These are phyloP conservation scores for Phtheirospermum japonicum DNA, from an alignment of 257 asterid genomes.

Conservation along the genomic window DNA sequence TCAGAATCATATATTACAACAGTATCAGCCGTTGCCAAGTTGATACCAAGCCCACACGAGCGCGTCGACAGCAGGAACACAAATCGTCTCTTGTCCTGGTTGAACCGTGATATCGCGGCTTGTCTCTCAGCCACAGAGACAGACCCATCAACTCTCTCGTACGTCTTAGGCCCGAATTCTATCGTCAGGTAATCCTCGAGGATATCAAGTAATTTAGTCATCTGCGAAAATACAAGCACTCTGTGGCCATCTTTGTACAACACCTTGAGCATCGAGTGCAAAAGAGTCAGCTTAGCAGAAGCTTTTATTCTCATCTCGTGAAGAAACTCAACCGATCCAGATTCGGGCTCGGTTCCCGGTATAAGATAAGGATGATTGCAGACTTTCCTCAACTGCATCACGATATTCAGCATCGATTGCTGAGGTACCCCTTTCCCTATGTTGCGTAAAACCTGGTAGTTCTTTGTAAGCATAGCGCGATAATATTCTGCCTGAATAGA, in stretches of 20 bases:
- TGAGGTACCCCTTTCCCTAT: conserved; percentile 88
- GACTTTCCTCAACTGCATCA: conserved; percentile 95
- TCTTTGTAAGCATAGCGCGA: conserved; percentile 98
- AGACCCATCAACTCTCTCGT: conserved; percentile 98
- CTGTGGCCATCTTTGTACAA: conserved; percentile 85
- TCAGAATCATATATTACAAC: conserved; percentile 96
- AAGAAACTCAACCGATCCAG: conserved; percentile 79
- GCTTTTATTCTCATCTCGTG: conserved; percentile 99
- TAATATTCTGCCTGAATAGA: conserved; percentile 98
- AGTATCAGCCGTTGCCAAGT: conserved; percentile 98
- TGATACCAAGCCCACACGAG: conserved; percentile 98
- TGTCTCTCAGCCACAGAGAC: conserved; percentile 87
- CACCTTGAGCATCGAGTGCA: conserved; percentile 89
- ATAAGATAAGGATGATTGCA: conserved; percentile 99
- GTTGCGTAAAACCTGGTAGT: conserved; percentile 91
- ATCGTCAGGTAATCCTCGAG: conserved; percentile 87
- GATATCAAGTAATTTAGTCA: conserved; percentile 95
- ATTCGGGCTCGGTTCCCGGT: conserved; percentile 96
- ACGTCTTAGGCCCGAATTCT: conserved; percentile 90
- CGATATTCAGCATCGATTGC: conserved; percentile 95
- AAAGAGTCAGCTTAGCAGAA: conserved; percentile 87
- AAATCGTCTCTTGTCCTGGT: conserved; percentile 93
- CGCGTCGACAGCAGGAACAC: conserved; percentile 93
- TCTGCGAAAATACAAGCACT: conserved; percentile 94
- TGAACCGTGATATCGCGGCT: conserved; percentile 88